Percentiles rank a stretch among this genome's conserved stretches.
Conservation (phyloP, 2,329 filamentous ascomycete genomes). For the Berkeleyomyces basicola region DNA sequence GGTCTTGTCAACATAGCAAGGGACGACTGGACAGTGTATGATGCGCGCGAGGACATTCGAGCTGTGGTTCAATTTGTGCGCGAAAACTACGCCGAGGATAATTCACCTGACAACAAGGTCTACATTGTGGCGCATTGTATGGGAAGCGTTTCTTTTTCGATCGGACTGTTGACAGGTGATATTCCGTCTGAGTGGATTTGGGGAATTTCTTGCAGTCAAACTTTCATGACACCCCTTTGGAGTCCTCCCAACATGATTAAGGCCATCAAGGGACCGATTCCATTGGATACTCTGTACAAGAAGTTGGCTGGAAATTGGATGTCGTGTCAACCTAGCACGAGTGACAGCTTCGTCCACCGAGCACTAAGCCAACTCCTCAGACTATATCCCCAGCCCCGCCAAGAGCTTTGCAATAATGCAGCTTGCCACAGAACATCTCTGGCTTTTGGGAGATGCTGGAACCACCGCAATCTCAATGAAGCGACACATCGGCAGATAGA, state of each 20-base stretch:
- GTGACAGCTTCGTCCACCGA: constrained; percentile 33
- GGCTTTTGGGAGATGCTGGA: constrained; percentile 46
- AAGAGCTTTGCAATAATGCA: constrained; percentile 44
- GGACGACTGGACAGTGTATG: constrained; percentile 40
- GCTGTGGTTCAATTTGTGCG: constrained; percentile 39
- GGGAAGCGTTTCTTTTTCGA: constrained; percentile 41
- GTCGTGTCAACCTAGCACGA: constrained; percentile 29
- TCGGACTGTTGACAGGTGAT: constrained; percentile 44
- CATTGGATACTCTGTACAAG: constrained; percentile 33
- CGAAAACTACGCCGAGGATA: constrained; percentile 19
- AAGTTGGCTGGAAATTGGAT: constrained; percentile 37
- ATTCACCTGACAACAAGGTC: constrained; percentile 22
- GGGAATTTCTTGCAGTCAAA: constrained; percentile 42
- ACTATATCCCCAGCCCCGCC: constrained; percentile 35
- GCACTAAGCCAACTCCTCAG: constrained; percentile 38
- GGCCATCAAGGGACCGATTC: constrained; percentile 29
- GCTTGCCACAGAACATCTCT: constrained; percentile 44
- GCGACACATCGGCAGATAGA: constrained; percentile 46
- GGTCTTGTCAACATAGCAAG: constrained; percentile 34
- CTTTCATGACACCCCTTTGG: constrained; percentile 48
- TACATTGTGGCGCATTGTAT: constrained; percentile 48
- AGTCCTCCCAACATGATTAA: constrained; percentile 39
- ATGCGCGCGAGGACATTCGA: constrained; percentile 40
- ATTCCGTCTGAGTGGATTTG: constrained; percentile 40
- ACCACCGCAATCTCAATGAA: constrained; percentile 47